These are phyloP conservation scores for Pestalotiopsis sp. DNA, from an alignment of 2,329 filamentous ascomycete species.

Conservation along the genomic window DNA sequence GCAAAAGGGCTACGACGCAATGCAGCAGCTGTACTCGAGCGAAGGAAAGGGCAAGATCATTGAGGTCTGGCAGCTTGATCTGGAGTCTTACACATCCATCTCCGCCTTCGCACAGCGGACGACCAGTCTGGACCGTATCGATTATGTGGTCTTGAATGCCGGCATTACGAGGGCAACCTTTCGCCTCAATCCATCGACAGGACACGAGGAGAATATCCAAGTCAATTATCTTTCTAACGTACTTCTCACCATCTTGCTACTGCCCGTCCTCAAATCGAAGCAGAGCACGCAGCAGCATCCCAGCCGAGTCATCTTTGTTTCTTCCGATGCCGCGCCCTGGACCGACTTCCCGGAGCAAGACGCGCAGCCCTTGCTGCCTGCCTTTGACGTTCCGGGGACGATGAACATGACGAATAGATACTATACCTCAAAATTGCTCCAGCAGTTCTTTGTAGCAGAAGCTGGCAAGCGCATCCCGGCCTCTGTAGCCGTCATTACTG, in stretches of 20 bases:
- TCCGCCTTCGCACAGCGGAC: slow-evolving; percentile 40
- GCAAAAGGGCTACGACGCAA: no score
- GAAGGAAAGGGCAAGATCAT: background rate
- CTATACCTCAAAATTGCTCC: no score
- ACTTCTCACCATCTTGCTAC: slow-evolving; percentile 18
- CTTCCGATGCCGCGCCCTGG: background rate
- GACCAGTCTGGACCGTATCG: slow-evolving; percentile 36
- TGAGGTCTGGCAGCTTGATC: slow-evolving; percentile 45
- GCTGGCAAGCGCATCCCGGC: no score
- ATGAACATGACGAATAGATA: no score
- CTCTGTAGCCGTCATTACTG: no score
- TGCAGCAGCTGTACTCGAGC: no score
- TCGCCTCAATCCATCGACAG: background rate
- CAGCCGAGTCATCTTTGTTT: background rate
- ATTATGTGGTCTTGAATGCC: slow-evolving; percentile 50
- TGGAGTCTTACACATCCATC: slow-evolving; percentile 47
- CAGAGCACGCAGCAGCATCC: background rate
- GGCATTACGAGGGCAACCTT: slow-evolving; percentile 6
- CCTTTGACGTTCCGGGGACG: no score
- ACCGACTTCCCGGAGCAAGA: background rate
- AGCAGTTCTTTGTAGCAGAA: no score
- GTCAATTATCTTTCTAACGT: slow-evolving; percentile 23
- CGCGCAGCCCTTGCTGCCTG: no score
- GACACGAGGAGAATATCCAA: slow-evolving; percentile 19
- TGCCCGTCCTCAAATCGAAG: slow-evolving; percentile 17